phyloP scores from a whole-genome alignment of 768 basidiomycete species.

The Russula dissimulans region DNA sequence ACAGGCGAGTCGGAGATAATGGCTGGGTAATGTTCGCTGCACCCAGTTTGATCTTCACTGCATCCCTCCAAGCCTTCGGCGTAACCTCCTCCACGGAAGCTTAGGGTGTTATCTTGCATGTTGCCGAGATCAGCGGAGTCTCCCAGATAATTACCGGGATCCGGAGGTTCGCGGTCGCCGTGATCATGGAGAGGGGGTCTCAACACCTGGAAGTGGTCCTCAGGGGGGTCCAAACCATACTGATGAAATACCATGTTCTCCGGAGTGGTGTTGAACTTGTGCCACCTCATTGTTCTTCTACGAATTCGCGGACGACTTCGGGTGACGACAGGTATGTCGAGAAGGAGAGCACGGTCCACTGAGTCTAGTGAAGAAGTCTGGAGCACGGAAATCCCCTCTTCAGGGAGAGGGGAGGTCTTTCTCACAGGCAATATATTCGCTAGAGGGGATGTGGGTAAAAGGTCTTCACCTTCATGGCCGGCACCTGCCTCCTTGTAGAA shows the following conservation, averaged over 20 bases:
- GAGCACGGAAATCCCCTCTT: not conserved
- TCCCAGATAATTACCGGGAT: not conserved
- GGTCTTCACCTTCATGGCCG: not conserved
- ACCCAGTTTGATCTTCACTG: not conserved
- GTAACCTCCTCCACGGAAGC: not conserved
- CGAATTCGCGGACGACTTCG: constrained; percentile 1
- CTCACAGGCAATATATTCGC: not conserved
- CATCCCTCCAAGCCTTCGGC: not conserved
- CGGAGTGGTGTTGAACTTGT: not conserved
- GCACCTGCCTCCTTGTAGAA: not conserved
- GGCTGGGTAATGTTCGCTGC: not conserved
- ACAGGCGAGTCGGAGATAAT: not conserved
- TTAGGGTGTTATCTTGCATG: not conserved
- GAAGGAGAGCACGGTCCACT: constrained; percentile 4
- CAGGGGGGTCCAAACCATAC: constrained; percentile 1
- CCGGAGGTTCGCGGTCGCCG: not conserved
- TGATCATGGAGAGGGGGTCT: not conserved
- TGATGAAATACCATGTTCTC: not conserved
- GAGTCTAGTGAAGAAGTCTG: constrained; percentile 9
- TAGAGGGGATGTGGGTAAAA: not conserved
- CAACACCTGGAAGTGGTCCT: not conserved
- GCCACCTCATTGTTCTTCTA: not conserved
- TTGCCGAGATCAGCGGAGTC: not conserved
- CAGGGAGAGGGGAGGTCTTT: not conserved
- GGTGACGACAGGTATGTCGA: not conserved